Evolutionary conservation across 2,329 filamentous ascomycete genomes (phyloP), one percentile per base, ranked within the genome.

Genomic region (Botrytis byssoidea): DNA sequence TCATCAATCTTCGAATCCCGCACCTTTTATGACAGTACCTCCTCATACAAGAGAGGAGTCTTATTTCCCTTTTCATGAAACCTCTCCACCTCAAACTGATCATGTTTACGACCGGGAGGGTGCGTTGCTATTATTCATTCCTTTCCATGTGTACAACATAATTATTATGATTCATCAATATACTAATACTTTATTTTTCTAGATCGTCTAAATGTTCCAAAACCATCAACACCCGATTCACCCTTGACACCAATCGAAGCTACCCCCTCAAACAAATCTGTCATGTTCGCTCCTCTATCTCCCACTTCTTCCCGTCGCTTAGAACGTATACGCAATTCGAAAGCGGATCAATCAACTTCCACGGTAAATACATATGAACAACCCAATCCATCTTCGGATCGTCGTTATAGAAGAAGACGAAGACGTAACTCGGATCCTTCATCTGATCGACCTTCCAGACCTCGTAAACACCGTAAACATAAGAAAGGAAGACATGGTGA

Each of bases 201-300:
- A 74, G 72, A 46, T 51, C 65, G 61, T 71, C 22, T 74, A 72
- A 59, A 73, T 18, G 6, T 57, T 29, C n/a, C 37, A 63, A 40
- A 14, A 4, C 12, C 48, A 37, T 40, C 72, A 29, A 63, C 29
- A n/a, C 22, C 68, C 25, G 37, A 40, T 35, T 20, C 48, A 20
- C 42, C 46, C 14, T 12, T 48, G 9, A 42, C 51, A 29, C 55
- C 70, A 57, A 72, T 63, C 18, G 51, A 68, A 32, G 70, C 37
- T 35, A 32, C 55, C 4, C 70, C 35, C 37, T 67, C 69, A 48
- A 77, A 76, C 32, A 80, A 79, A 76, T 81, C 79, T 40, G 80
- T 81, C 60, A 77, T 75, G 32, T 81, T 81, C 68, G 79, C 78
- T 22, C 80, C 80, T 22, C 76, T 81, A 12, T 81, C 80, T 3